Conservation (phyloP, 2,329 filamentous ascomycete species). For the Rosellinia necatrix region DNA sequence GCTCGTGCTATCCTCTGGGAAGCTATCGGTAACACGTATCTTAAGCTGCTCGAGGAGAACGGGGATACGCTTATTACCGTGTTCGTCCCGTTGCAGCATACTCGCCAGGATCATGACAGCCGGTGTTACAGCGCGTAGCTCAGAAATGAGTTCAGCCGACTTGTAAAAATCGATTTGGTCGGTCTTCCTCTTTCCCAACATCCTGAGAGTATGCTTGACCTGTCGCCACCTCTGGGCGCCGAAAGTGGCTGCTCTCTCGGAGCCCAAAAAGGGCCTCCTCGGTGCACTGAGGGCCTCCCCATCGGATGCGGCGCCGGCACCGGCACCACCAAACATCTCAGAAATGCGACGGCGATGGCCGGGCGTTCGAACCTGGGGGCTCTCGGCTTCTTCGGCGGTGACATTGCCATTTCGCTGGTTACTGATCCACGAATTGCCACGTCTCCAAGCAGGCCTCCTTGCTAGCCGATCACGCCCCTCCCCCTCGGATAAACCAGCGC, state of each 20-base stretch:
- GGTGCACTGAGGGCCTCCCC: constrained; percentile 60
- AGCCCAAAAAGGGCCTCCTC: constrained; percentile 60
- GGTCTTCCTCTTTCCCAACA: constrained; percentile 75
- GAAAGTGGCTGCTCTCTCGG: constrained; percentile 73
- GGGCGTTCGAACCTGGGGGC: constrained; percentile 57
- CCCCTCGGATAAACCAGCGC: constrained; percentile 74
- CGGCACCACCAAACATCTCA: constrained; percentile 65
- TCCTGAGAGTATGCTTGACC: constrained; percentile 85
- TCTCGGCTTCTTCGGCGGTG: constrained; percentile 57
- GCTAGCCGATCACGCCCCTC: constrained; percentile 69
- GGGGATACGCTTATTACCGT: constrained; percentile 92
- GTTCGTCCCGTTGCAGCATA: constrained; percentile 97
- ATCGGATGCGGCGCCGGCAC: constrained; percentile 67
- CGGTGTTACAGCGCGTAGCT: constrained; percentile 88
- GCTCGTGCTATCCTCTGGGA: constrained; percentile 65
- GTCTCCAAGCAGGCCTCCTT: constrained; percentile 59
- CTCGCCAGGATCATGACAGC: constrained; percentile 93
- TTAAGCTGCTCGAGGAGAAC: constrained; percentile 95
- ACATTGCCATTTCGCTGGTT: constrained; percentile 54
- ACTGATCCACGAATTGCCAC: constrained; percentile 63
- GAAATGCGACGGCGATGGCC: constrained; percentile 70
- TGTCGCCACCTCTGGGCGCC: constrained; percentile 88
- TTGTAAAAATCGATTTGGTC: constrained; percentile 93
- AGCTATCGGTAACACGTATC: constrained; percentile 81
- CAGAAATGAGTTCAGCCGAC: constrained; percentile 94